Evolutionary conservation across 2,329 filamentous ascomycete genomes (phyloP), one percentile per base, ranked within the genome.

Genomic region (Dothistroma pini): DNA sequence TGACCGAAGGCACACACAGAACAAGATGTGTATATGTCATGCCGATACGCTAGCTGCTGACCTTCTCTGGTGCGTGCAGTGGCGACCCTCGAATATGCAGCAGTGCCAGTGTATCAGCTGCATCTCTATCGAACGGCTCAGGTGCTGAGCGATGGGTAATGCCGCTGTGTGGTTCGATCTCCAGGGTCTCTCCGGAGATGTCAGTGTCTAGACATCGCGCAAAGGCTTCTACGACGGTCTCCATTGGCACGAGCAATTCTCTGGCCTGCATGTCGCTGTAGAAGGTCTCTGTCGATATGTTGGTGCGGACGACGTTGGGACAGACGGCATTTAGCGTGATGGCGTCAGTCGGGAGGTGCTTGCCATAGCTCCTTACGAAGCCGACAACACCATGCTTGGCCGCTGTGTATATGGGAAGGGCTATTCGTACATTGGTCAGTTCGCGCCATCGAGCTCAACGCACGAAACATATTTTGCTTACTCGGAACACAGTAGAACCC

Each of bases 311-410:
- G 11, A 78, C 74, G 57, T 76, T 75, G 5, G 77, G 78, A 63
- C 74, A 76, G 21, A 79, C 70, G 6, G 78, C 76, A 60, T 79
- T 79, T 10, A 80, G 60, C 1, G 74, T 75, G 32, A 80, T 79
- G 8, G 69, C 68, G 59, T 78, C 76, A 16, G 71, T 68, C 2
- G 72, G 71, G 29, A 79, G 68, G 49, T 77, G 71, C 55, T 75
- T 75, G 38, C 78, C 78, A 56, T 77, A 80, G 25, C 73, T 74
- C 21, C 76, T 71, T 25, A 75, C 74, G 49, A 77, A 70, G 0
- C 76, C 76, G 8, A 77, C 66, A 9, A 76, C 68, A 16, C 71
- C 76, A 58, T 78, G 75, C 66, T 78, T 78, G 7, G 76, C 76
- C 34, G 76, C 74, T 9, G 77, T 79, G 58, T 80, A 79, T 5